Evolutionary conservation across 192 early-diverging fungal species (phyloP), one percentile per base, ranked within the genome.

Genomic region (Coemansia asiatica): DNA sequence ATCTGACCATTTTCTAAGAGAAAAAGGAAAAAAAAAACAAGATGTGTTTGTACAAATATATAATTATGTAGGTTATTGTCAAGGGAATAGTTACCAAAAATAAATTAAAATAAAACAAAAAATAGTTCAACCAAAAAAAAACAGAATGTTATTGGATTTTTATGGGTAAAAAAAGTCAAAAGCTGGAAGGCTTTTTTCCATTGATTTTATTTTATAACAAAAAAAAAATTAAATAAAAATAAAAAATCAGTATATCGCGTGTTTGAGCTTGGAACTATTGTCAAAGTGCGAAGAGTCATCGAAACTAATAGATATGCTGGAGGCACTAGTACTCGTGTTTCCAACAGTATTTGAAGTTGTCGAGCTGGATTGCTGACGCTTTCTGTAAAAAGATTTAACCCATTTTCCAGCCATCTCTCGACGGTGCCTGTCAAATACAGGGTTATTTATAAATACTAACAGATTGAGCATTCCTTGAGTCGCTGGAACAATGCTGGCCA

Each of bases 391-490:
- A 28, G 51, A 27, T 12, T 44, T 44, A 13, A 44, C 15, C 40
- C 40, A 44, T 44, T 44, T 44, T 3, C 40, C 40, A 16, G 40
- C 10, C 3, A 44, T 44, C 10, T 44, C 40, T 13, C 40, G 40
- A 44, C 40, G 40, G 2, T 44, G 40, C 15, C 40, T 44, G 15
- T 79, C 71, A 67, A 71, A 70, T 3, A 60, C 67, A 4, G 76
- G 76, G 4, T 70, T 59, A 13, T 33, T 31, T 22, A 62, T n/a
- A 25, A 73, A 79, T 0, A 69, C 47, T 6, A 79, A 61, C 28
- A 79, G 57, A 56, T 79, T 79, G 19, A 79, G 50, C 60, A 73
- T 70, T 36, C 76, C 76, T 23, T 79, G 76, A 0, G 68, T 67
- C 16, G 76, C 68, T 0, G 76, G 76, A 8, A 73, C 57, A 50